Base-by-base conservation (phyloP, 208 protist genomes). In the Lotmaria passim region DNA sequence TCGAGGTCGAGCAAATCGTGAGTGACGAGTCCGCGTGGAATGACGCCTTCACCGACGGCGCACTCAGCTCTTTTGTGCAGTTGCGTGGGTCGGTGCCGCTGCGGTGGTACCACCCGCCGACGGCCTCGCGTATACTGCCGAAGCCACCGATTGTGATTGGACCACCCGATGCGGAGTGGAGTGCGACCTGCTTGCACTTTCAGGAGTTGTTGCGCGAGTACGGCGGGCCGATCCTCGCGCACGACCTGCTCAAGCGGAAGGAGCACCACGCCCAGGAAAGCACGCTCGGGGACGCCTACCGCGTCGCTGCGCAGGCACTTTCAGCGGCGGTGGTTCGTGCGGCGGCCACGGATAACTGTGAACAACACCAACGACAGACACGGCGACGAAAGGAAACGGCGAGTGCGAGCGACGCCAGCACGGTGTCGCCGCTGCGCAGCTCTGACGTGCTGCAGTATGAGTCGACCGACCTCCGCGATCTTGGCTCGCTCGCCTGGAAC, bases 1-100 rank as follows among this genome's bases (percentile, higher is more conserved):
- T 97, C 15, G 90, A 97, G 66, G 80, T 93, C 31, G 93, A 97
- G 75, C 93, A 97, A 68, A 94, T 97, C 53, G 83, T 97, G 4
- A 77, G 68, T 38, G 84, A 92, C 26, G 83, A 90, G 58, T 81
- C 81, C 1, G 56, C 61, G 43, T 75, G 69, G 69, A 65, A 64
- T 43, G 7, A 7, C 1, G 17, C 14, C 28, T 77, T 75, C 44
- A 82, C 71, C 14, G 30, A 39, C 1, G 85, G 85, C 12, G 38
- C 43, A 7, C 85, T 89, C 61, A 85, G 70, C 67, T 83, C 81
- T 21, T 94, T 88, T 72, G 87, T 95, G 43, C 93, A 97, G 71
- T 81, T 93, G 59, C 81, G 93, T 33, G 93, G 93, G 23, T 93
- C 88, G 15, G 86, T 97, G 26, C 93, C 93, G 34, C 30, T 97